These are phyloP conservation scores for Yarrowia sp. DNA, from an alignment of 805 yeast species.

Conservation along the genomic window DNA sequence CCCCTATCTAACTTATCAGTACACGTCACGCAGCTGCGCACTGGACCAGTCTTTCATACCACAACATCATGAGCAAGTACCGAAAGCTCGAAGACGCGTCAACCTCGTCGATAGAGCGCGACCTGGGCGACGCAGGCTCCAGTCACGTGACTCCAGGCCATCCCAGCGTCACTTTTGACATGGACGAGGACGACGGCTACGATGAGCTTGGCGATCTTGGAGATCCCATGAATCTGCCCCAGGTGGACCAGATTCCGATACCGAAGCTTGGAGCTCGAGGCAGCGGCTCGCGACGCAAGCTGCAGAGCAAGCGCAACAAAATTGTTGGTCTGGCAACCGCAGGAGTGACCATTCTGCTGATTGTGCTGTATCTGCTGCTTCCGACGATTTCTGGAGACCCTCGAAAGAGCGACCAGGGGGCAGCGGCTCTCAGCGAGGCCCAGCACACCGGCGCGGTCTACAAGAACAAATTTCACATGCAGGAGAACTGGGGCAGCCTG, in stretches of 20 bases:
- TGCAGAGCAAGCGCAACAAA: constrained; percentile 10
- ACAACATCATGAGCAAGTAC: constrained; percentile 16
- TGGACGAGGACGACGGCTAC: constrained; percentile 9
- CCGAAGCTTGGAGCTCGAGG: constrained; percentile 11
- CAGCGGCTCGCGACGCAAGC: neutral
- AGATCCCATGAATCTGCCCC: constrained; percentile 17
- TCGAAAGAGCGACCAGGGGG: neutral
- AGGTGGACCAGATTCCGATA: constrained; percentile 3
- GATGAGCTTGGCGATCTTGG: constrained; percentile 12
- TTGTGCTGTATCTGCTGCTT: neutral
- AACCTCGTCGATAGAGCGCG: neutral
- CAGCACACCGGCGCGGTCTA: constrained; percentile 42
- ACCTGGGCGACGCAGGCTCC: neutral
- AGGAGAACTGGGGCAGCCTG: constrained; percentile 44
- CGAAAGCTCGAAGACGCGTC: constrained; percentile 4
- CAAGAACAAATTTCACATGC: constrained; percentile 41
- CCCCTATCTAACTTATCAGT: constrained; percentile 19
- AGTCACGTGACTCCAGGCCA: neutral
- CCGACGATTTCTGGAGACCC: constrained; percentile 12
- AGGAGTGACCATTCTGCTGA: constrained; percentile 3
- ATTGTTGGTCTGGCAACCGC: constrained; percentile 22
- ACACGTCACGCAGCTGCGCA: constrained; percentile 14
- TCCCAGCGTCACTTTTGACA: constrained; percentile 6
- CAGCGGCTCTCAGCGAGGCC: constrained; percentile 33
- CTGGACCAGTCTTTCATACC: neutral